phyloP scores from a whole-genome alignment of 805 yeast species.

The Metahyphopichia silvanorum region DNA sequence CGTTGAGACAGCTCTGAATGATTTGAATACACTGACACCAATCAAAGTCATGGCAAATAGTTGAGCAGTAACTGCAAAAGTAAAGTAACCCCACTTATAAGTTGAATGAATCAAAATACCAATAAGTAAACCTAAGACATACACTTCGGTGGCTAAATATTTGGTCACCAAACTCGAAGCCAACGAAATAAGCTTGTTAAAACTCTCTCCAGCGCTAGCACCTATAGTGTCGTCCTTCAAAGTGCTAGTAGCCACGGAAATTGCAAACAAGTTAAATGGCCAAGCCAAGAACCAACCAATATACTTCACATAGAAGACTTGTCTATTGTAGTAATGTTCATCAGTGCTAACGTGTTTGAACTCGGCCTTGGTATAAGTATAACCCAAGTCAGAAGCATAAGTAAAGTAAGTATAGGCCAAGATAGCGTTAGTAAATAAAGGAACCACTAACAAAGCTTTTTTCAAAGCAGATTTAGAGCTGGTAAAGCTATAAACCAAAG shows the following conservation, averaged over 20 bases:
- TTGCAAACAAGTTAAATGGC: constrained; percentile 40
- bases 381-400: constrained; percentile 57
- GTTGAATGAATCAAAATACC: constrained; percentile 53
- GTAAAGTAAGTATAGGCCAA: constrained; percentile 52
- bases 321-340: constrained; percentile 34
- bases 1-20: constrained; percentile 4
- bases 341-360: constrained; percentile 44
- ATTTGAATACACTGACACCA: constrained; percentile 5
- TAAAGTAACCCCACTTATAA: constrained; percentile 70
- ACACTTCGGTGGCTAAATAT: constrained; percentile 43
- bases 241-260: constrained; percentile 25
- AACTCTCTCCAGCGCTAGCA: constrained; percentile 24
- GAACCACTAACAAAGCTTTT: constrained; percentile 36
- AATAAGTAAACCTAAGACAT: constrained; percentile 52
- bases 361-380: constrained; percentile 44
- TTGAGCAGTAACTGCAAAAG: constrained; percentile 47
- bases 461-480: constrained; percentile 23
- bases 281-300: constrained; percentile 57
- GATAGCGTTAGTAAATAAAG: constrained; percentile 40
- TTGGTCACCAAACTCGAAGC: constrained; percentile 40
- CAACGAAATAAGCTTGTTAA: constrained; percentile 23
- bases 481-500: constrained; percentile 18
- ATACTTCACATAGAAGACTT: constrained; percentile 54
- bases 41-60: constrained; percentile 37
- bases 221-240: constrained; percentile 30